Evolutionary conservation across 768 basidiomycete genomes (phyloP), one percentile per base, ranked within the genome.

Genomic region (Kwoniella bestiolae): DNA sequence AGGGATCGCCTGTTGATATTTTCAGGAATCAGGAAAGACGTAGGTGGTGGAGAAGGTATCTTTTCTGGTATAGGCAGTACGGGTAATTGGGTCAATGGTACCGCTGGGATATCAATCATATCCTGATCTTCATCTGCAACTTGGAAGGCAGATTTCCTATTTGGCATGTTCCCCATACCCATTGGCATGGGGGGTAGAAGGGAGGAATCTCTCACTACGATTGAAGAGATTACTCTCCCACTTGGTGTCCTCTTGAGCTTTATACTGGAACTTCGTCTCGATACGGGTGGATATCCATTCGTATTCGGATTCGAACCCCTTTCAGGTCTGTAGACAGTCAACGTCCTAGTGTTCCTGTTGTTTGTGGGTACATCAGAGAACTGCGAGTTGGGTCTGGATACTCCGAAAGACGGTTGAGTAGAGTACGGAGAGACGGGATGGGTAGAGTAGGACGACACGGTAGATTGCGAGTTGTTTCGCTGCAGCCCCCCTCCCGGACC

Each of bases 361-460:
- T 9, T 47, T 3, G 32, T 55, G n/a, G 23, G 8, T 8, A n/a
- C 18, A 2, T 38, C 52, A 11, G 32, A 35, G 18, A 55, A 32
- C 23, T 55, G 52, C 3, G 58, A 60, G 14, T 50, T 47, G 7
- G 58, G 58, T 32, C 58, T 29, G 8, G 58, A 60, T 0, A 34
- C 28, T 8, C 47, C 58, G 31, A 60, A 60, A 32, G 58, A 60
- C 7, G 58, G 58, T 34, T 60, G 45, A 34, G 58, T 45, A 6
- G 58, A 60, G 11, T 50, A 60, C 21, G 58, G 28, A 21, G 58
- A 49, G 4, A 49, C 32, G 5, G 58, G 46, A 49, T 49, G 47
- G 5, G 29, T 50, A 21, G 58, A 60, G 25, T 60, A 47, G 23
- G 28, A 32, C 16, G 58, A 49, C 12, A 49, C 46, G n/a, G 46